These are phyloP conservation scores for Daucus carota DNA, from an alignment of 129 eudicot genomes.

Conservation along the genomic window DH1_v3.0 NC_030385.2:6159001-6159500, in stretches of 20 bases:
- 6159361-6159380: no score
- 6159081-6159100: conserved; percentile 23
- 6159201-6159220: conserved; percentile 50
- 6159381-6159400: no score
- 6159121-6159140: conserved; percentile 10
- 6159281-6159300: neutral
- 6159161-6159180: conserved; percentile 30
- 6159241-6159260: conserved; percentile 48
- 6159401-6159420: no score
- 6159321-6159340: no score
- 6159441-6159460: no score
- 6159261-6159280: conserved; percentile 42
- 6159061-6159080: conserved; percentile 37
- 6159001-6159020: conserved; percentile 74
- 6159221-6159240: conserved; percentile 35
- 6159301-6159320: no score
- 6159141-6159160: conserved; percentile 46
- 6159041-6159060: conserved; percentile 40
- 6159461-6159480: no score
- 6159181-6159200: conserved; percentile 67
- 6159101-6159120: conserved; percentile 14
- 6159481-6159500: no score
- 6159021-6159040: conserved; percentile 47
- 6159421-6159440: no score
- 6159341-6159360: no score